Base-by-base conservation (phyloP, 1,284 basidiomycete genomes). In the Thelephora terrestris region DNA sequence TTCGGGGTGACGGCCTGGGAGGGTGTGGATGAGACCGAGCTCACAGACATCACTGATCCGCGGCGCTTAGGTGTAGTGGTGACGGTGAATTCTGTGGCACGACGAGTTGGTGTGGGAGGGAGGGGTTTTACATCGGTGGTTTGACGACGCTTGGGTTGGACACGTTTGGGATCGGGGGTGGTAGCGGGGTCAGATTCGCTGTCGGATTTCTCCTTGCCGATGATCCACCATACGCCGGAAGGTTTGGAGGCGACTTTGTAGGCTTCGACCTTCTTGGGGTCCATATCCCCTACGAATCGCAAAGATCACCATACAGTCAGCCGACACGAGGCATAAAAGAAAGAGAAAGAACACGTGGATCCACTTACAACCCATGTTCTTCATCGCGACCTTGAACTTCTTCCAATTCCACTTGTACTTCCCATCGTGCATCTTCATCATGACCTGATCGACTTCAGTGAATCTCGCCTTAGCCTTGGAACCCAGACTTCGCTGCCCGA, bases 361-460 rank as follows among this genome's bases (percentile, higher is more conserved):
- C 39, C 5, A 75, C 85, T 64, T 57, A 87, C 85, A 87, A 47
- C 82, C 81, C 81, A 86, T 83, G 59, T 78, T 86, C 47, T 71
- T 65, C 76, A 87, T 81, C 4, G 84, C 84, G 46, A 81, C 70
- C 65, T 75, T 78, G 67, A 81, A 87, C 54, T 77, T 81, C 67
- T 85, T 82, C 84, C 84, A 87, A 52, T 74, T 80, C 84, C 85
- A 87, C 36, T 75, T 70, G 57, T 85, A 85, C 56, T 76, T 79
- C 17, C 81, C 80, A 7, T 81, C 83, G 51, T 87, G 75, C 56
- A 87, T 76, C 59, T 82, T 76, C 45, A 72, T 67, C 68, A 87
- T 75, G 51, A 87, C 81, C 24, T 71, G 71, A 64, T 84, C 85
- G 49, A 87, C 65, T 59, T 85, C 82, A 36, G 74, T 66, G 52